Base-by-base conservation (phyloP, 768 basidiomycete species). In the Leucosporidium scottii region DNA sequence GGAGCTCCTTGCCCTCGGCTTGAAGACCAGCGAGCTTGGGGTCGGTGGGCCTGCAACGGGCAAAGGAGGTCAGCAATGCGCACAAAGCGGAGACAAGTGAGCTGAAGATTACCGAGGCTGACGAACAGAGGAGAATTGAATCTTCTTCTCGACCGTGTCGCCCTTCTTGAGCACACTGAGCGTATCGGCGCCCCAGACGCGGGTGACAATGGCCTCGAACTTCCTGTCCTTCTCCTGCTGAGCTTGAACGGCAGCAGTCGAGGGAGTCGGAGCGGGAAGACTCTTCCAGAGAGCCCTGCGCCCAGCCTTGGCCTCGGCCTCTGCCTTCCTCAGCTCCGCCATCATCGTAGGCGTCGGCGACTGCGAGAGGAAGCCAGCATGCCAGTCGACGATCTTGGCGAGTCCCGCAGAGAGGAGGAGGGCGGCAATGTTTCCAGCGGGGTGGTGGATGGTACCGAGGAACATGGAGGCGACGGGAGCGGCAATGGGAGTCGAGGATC, bases 341-440 rank as follows among this genome's bases (percentile, higher is more conserved):
- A 97, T 90, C 61, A 83, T 67, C 4, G 51, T 54, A 8, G 66
- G 66, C 1, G 60, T 64, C 27, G 67, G 67, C 18, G 67, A 81
- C 62, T 82, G 84, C 1, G 91, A 86, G 27, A 99, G 85, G 84
- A 98, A 88, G 27, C 93, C 93, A 21, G 94, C 93, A 77, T 99
- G 94, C 93, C 93, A 97, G 76, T 94, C 93, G 66, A 98, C 87
- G 59, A 97, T 84, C 65, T 91, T 87, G 23, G 93, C 94, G 2
- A 97, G 82, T 34, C 94, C 93, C 55, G 85, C 84, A 6, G 83
- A 84, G 34, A 91, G 86, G 49, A 99, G 82, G 78, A 89, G 86
- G 73, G 94, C 91, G 18, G 92, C 93, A 30, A 99, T 87, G 78
- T 96, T 96, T 39, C 94, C 94, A 23, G 87, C 90, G 13, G 94